Conservation (phyloP, 2,329 filamentous ascomycete species). For the Chalaropsis thielavioides region DNA sequence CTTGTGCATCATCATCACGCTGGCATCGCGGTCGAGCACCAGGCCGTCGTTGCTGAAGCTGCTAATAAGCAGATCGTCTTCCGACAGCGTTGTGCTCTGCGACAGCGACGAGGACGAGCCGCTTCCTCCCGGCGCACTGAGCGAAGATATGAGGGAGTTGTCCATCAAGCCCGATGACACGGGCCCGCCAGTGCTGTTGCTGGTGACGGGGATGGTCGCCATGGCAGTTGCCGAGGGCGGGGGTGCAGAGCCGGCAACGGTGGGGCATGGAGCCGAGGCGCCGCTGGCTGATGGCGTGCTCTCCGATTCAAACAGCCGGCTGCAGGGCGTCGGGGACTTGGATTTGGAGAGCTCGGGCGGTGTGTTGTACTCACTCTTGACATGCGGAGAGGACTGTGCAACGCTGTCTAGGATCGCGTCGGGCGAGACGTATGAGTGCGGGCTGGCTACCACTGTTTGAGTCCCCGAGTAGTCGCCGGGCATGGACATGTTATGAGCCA, state of each 20-base stretch:
- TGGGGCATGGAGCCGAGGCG: slow-evolving; percentile 14
- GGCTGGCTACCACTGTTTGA: slow-evolving; percentile 22
- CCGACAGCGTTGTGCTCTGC: background rate
- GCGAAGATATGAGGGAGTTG: slow-evolving; percentile 13
- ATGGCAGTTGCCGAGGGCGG: background rate
- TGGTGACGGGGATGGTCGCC: slow-evolving; percentile 37
- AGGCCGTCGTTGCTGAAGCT: slow-evolving; percentile 32
- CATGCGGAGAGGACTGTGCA: slow-evolving; percentile 24
- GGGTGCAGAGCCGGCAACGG: background rate
- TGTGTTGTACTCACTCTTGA: slow-evolving; percentile 39
- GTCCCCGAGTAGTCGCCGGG: slow-evolving; percentile 4
- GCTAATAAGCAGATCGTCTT: slow-evolving; percentile 33
- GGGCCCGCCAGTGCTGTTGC: slow-evolving; percentile 38
- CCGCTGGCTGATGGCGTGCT: slow-evolving; percentile 21
- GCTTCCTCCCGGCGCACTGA: slow-evolving; percentile 26
- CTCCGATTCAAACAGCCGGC: slow-evolving; percentile 35
- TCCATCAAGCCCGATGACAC: slow-evolving; percentile 21
- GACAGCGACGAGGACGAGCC: background rate
- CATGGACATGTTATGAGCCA: slow-evolving; percentile 20
- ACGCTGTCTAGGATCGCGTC: slow-evolving; percentile 29
- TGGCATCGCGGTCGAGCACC: slow-evolving; percentile 32
- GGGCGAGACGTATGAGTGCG: slow-evolving; percentile 35
- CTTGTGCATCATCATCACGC: slow-evolving; percentile 37
- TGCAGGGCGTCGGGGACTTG: slow-evolving; percentile 38
- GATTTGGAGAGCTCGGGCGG: slow-evolving; percentile 47